Evolutionary conservation across 305 asterid genomes (phyloP).

Genomic region (Rubia balearica): DNA sequence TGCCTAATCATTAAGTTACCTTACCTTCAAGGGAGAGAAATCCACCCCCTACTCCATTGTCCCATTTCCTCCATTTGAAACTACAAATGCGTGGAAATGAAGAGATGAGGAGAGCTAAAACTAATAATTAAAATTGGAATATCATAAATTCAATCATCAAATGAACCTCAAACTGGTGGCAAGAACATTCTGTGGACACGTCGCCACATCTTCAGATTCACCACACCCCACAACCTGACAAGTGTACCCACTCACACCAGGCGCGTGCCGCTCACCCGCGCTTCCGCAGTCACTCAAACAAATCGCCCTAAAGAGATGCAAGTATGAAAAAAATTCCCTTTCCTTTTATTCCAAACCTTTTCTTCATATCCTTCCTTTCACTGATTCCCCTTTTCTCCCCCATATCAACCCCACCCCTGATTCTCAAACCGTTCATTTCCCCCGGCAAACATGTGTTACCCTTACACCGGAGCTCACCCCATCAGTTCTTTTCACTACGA

Average conservation of each 20-base stretch:
- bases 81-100: not conserved
- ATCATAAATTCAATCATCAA: not conserved
- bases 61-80: not conserved
- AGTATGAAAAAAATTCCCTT: constrained; percentile 26
- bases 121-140: not conserved
- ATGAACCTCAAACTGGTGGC: constrained; percentile 18
- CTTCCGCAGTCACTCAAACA: constrained; percentile 2
- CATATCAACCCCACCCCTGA: constrained; percentile 8
- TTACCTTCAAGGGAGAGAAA: not conserved
- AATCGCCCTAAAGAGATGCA: not conserved
- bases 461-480: constrained; percentile 33
- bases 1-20: too few relatives aligned
- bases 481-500: constrained; percentile 15
- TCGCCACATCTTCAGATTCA: constrained; percentile 13
- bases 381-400: constrained; percentile 10
- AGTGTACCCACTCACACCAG: constrained; percentile 2
- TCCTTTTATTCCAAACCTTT: constrained; percentile 26
- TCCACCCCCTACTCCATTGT: not conserved
- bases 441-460: constrained; percentile 48
- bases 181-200: constrained; percentile 15
- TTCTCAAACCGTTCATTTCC: not conserved
- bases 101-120: not conserved
- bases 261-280: constrained; percentile 1
- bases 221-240: constrained; percentile 7
- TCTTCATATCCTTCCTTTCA: constrained; percentile 9